Evolutionary conservation across 805 yeast species (phyloP).

Genomic region (Zygoascus bituminiphila): DNA sequence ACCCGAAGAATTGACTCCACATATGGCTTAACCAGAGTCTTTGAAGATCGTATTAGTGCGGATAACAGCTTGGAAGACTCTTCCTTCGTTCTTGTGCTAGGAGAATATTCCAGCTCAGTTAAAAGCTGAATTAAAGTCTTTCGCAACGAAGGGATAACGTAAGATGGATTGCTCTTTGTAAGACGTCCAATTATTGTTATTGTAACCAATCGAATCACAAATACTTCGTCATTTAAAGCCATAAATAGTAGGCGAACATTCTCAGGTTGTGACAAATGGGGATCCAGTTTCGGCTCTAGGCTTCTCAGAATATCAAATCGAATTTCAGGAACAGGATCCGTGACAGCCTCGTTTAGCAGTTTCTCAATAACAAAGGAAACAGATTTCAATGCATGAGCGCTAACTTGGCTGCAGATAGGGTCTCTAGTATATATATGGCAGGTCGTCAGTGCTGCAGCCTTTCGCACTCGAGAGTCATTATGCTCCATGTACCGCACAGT

Average conservation of each 20-base stretch:
- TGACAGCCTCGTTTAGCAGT: conserved; percentile 70
- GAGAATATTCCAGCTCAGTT: conserved; percentile 78
- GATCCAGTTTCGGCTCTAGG: conserved; percentile 70
- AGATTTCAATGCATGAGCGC: conserved; percentile 70
- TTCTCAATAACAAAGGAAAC: conserved; percentile 80
- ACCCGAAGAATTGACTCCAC: conserved; percentile 86
- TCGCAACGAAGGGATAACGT: conserved; percentile 85
- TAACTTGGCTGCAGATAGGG: conserved; percentile 75
- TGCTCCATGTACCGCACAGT: conserved; percentile 80
- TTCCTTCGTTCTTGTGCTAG: conserved; percentile 68
- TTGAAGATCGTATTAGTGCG: conserved; percentile 65
- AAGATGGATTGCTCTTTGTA: conserved; percentile 85
- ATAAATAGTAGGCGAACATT: conserved; percentile 77
- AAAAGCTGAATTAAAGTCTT: conserved; percentile 78
- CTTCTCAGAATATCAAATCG: conserved; percentile 70
- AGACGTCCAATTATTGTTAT: conserved; percentile 75
- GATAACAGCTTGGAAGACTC: conserved; percentile 75
- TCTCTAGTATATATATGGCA: conserved; percentile 68
- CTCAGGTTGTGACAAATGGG: conserved; percentile 90
- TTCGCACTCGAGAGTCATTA: conserved; percentile 67
- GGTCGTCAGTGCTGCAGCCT: conserved; percentile 77
- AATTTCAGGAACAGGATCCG: conserved; percentile 83
- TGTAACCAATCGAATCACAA: conserved; percentile 71
- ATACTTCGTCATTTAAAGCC: conserved; percentile 85
- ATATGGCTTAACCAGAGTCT: conserved; percentile 80